These are phyloP conservation scores for Komagataella populi DNA, from an alignment of 805 yeast genomes.

Conservation along the genomic window DNA sequence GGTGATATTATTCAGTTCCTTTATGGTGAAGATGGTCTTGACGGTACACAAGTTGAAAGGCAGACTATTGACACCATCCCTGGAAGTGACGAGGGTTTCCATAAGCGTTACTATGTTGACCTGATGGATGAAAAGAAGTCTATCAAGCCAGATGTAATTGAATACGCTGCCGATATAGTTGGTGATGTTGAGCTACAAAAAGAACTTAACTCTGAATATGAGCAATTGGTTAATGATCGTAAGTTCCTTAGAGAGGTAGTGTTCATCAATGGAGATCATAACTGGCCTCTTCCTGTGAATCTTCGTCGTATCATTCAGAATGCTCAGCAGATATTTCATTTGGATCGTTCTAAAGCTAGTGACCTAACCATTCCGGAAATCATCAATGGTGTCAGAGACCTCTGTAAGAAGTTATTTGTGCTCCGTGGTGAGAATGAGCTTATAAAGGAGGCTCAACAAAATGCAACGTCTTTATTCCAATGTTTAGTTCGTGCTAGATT, in stretches of 20 bases:
- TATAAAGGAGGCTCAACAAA: constrained; percentile 74
- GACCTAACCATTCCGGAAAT: constrained; percentile 80
- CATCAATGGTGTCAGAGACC: constrained; percentile 52
- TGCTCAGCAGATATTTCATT: constrained; percentile 93
- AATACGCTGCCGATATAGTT: constrained; percentile 79
- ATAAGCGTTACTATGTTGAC: constrained; percentile 74
- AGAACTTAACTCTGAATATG: constrained; percentile 71
- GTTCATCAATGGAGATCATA: constrained; percentile 86
- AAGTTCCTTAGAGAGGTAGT: constrained; percentile 62
- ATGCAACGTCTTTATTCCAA: constrained; percentile 83
- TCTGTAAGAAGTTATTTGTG: constrained; percentile 57
- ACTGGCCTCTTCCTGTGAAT: constrained; percentile 97
- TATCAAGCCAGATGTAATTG: constrained; percentile 61
- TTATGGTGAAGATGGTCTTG: constrained; percentile 98
- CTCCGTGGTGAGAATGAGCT: constrained; percentile 72
- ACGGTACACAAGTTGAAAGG: constrained; percentile 95
- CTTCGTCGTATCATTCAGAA: constrained; percentile 93
- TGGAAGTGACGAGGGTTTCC: constrained; percentile 78
- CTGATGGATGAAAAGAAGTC: constrained; percentile 57
- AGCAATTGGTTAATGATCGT: constrained; percentile 69
- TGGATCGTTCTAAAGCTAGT: constrained; percentile 81
- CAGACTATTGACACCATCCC: constrained; percentile 94
- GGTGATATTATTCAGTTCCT: constrained; percentile 94
- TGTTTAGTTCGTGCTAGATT: constrained; percentile 87
- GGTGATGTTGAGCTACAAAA: constrained; percentile 82